Evolutionary conservation across 2,329 filamentous ascomycete species (phyloP), one percentile per base, ranked within the genome.

Genomic region (Colletotrichum spinosum): DNA sequence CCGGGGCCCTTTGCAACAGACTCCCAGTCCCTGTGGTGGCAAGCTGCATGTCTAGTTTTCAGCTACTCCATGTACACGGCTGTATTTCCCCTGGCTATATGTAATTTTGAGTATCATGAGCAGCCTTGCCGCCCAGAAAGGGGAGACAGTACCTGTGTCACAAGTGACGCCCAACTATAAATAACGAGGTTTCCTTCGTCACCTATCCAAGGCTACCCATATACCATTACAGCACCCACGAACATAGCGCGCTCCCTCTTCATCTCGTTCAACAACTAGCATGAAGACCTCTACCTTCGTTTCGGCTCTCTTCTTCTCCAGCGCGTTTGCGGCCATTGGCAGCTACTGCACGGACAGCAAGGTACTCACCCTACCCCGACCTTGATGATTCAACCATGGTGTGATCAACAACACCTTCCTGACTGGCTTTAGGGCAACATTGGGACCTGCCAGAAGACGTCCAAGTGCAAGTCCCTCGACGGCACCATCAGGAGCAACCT

Each of bases 381-480:
- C 44, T 5, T 25, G 7, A 8, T 11, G 15, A 10, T 8, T 3
- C 10, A 10, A 9, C 13, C 44, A n/a, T 17, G 7, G 7, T 15
- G 13, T 9, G 2, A 12, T 57, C 4, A 5, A 25, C 4, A 2
- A 13, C 8, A n/a, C 12, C 15, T 10, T 1, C 17, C 25, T 58
- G 6, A 54, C 12, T 4, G 2, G 38, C 34, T 4, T 1, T 6
- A 67, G 64, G 64, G 64, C 17, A 63, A 54, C 50, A 38, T 53
- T 25, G 63, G 60, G 10, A 66, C 63, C 13, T 66, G 63, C 17
- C 63, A 66, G 39, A 58, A 58, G 38, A 63, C 54, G 17, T 58
- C 33, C 42, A 63, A 63, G 53, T 66, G 63, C 8, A 64, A 35
- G 7, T 57, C 46, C 11, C 60, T 63, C 3, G 48, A 66, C 34